These are phyloP conservation scores for Rhazya stricta DNA, from an alignment of 257 asterid species.

Conservation along the genomic window DNA sequence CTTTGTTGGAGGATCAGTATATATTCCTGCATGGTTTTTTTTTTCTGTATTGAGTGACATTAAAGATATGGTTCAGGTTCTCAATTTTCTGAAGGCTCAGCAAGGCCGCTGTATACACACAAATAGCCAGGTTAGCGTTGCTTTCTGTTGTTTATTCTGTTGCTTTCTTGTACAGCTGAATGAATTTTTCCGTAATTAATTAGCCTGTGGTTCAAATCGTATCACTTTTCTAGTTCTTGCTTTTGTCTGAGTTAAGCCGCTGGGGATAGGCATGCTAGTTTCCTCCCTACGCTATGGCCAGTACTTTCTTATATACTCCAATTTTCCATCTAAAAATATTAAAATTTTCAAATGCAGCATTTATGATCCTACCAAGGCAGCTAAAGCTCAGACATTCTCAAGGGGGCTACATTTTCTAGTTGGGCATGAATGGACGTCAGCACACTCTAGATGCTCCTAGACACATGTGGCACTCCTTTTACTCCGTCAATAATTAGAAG, in stretches of 20 bases:
- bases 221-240: not conserved
- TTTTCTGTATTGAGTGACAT: not conserved
- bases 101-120: not conserved
- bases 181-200: not conserved
- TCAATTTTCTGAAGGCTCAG: not conserved
- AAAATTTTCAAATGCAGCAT: not conserved
- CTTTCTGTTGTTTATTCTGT: not conserved
- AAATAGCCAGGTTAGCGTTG: not conserved
- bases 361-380: not conserved
- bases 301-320: not conserved
- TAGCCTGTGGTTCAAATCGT: not conserved
- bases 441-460: not conserved
- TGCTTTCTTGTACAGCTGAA: not conserved
- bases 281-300: not conserved
- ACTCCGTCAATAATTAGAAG: not conserved
- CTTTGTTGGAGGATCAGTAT: not conserved
- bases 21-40: not conserved
- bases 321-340: not conserved
- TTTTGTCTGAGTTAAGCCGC: not conserved
- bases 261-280: not conserved
- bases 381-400: not conserved
- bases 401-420: not conserved
- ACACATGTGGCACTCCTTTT: not conserved
- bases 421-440: not conserved
- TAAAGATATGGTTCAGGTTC: not conserved